Conservation (phyloP, 768 basidiomycete genomes). For the Suillus weaverae region DNA sequence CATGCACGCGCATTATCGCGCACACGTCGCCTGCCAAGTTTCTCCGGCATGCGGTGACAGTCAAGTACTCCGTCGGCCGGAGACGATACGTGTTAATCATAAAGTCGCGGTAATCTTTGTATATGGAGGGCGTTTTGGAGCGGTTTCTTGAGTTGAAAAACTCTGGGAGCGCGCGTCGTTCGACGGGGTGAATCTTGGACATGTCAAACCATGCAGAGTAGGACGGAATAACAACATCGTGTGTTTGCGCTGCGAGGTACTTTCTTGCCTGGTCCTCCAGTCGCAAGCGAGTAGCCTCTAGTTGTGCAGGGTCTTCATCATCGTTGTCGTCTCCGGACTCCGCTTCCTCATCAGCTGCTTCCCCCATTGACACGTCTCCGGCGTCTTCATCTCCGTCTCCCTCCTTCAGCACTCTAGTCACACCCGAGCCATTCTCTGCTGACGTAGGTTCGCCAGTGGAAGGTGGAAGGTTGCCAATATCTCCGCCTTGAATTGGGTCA, state of each 20-base stretch:
- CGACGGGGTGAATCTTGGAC: slow-evolving; percentile 89
- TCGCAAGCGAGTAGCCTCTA: slow-evolving; percentile 75
- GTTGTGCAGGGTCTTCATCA: slow-evolving; percentile 82
- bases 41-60: slow-evolving; percentile 93
- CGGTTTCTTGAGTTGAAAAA: slow-evolving; percentile 97
- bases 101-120: slow-evolving; percentile 99
- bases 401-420: slow-evolving; percentile 43
- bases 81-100: slow-evolving; percentile 99
- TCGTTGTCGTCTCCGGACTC: slow-evolving; percentile 82
- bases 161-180: slow-evolving; percentile 90
- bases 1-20: slow-evolving; percentile 98
- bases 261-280: slow-evolving; percentile 88
- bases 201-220: slow-evolving; percentile 99
- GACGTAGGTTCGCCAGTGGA: slow-evolving; percentile 15
- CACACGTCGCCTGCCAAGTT: slow-evolving; percentile 98
- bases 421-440: slow-evolving; percentile 21
- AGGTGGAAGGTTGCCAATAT: slow-evolving; percentile 71
- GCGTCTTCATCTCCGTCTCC: slow-evolving; percentile 67
- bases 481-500: slow-evolving; percentile 77
- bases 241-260: slow-evolving; percentile 95
- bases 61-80: slow-evolving; percentile 92
- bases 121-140: slow-evolving; percentile 93
- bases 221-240: slow-evolving; percentile 95
- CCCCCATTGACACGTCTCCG: slow-evolving; percentile 81
- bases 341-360: slow-evolving; percentile 71